Evolutionary conservation across 73 alveolate genomes (phyloP), one percentile per base, ranked within the genome.

Genomic region (Uronychia binucleata): DNA sequence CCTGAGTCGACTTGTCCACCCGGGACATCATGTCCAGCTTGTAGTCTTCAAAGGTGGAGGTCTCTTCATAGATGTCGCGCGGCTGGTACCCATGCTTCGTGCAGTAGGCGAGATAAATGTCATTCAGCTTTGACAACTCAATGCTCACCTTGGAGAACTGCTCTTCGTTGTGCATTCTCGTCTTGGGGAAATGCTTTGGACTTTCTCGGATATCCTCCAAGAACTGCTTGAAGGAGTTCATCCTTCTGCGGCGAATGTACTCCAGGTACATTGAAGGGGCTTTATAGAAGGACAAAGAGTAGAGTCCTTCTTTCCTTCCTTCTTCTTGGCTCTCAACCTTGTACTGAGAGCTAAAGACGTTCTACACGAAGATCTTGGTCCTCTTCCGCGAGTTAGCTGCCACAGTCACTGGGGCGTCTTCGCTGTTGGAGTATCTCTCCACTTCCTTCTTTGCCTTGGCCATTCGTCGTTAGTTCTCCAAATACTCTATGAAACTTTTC

Each of bases 41-140:
- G 28, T 28, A 81, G 13, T 81, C 57, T 32, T 29, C 27, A 0
- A 57, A 28, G 32, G 30, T 33, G 46, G n/a, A n/a, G 1, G 59
- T 1, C n/a, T 81, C 75, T 1, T 81, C 81, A 0, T 58, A 19
- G 33, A 81, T 30, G 5, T 0, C 27, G 0, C 27, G 28, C 0
- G 81, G 74, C n/a, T 25, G 29, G 81, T 28, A 33, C 11, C 88
- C 88, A 25, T 81, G 25, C 34, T 81, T 81, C 1, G 81, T 81
- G 57, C 88, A 81, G 88, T 27, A 81, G 11, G 57, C 84, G 28
- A 78, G 75, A 75, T 78, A 78, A 30, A 30, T 30, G 34, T 30
- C 35, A 31, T 32, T 78, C 0, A 78, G 75, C 32, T 26, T 25
- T 5, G 30, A 32, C 0, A 78, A 32, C 35, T 58, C 35, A 30